Evolutionary conservation across 2,329 filamentous ascomycete genomes (phyloP).

Genomic region (Neophaeococcomyces mojaviensis): DNA sequence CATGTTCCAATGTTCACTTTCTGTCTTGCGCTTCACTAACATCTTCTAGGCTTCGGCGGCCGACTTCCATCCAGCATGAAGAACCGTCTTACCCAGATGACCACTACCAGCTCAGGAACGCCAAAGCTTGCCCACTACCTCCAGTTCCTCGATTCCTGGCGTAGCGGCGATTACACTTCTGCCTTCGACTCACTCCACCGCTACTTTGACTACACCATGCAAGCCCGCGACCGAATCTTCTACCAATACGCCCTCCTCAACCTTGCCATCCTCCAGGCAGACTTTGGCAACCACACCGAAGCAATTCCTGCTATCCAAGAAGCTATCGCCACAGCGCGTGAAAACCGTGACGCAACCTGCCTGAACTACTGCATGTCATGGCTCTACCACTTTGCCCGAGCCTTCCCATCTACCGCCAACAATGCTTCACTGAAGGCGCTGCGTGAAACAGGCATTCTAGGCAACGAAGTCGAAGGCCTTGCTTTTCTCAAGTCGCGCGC

Average conservation of each 20-base stretch:
- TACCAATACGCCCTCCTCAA: slow-evolving; percentile 96
- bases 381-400: slow-evolving; percentile 89
- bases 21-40: slow-evolving; percentile 33
- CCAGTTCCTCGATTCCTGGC: slow-evolving; percentile 87
- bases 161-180: slow-evolving; percentile 78
- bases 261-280: slow-evolving; percentile 83
- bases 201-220: slow-evolving; percentile 96
- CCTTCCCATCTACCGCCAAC: slow-evolving; percentile 50
- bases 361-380: slow-evolving; percentile 93
- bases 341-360: slow-evolving; percentile 86
- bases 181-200: slow-evolving; percentile 87
- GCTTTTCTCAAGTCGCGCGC: slow-evolving; percentile 78
- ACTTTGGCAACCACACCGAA: slow-evolving; percentile 86
- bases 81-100: slow-evolving; percentile 59
- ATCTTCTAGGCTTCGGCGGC: slow-evolving; percentile 52
- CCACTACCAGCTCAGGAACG: slow-evolving; percentile 33
- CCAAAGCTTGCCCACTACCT: slow-evolving; percentile 17
- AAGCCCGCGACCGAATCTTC: slow-evolving; percentile 70
- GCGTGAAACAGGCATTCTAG: slow-evolving; percentile 65
- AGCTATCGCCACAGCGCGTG: slow-evolving; percentile 85
- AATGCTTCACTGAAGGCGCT: slow-evolving; percentile 58
- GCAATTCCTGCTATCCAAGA: slow-evolving; percentile 92
- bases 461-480: slow-evolving; percentile 71
- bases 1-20: not conserved
- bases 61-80: slow-evolving; percentile 69